Percentiles rank a stretch among this genome's conserved stretches.
Conservation (phyloP, 2,329 filamentous ascomycete genomes). For the Colletotrichum costaricense region DNA sequence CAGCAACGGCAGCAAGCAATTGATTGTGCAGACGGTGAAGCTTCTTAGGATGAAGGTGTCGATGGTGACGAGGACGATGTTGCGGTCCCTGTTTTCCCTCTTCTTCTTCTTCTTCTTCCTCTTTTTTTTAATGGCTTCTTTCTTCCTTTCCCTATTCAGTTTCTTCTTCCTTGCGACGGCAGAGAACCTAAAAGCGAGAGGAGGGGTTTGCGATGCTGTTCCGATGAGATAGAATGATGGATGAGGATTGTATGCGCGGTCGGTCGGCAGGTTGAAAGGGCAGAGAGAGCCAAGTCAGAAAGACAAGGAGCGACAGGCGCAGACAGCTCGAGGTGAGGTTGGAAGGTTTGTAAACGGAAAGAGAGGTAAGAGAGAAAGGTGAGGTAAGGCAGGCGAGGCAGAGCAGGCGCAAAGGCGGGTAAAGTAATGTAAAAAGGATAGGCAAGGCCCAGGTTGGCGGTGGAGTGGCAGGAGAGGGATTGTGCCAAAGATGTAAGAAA, state of each 20-base stretch:
- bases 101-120: neutral
- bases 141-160: neutral
- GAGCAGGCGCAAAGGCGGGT: constrained; percentile 27
- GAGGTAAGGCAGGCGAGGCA: constrained; percentile 14
- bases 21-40: neutral
- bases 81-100: neutral
- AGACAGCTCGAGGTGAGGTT: neutral
- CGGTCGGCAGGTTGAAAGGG: constrained; percentile 15
- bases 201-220: constrained; percentile 1
- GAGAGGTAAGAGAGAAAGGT: constrained; percentile 9
- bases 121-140: neutral
- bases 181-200: neutral
- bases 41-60: too few species aligned
- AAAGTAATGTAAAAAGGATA: constrained; percentile 32
- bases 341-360: neutral
- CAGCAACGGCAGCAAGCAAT: neutral
- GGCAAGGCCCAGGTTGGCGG: constrained; percentile 7
- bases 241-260: neutral
- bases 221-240: neutral
- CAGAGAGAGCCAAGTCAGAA: neutral
- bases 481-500: constrained; percentile 33
- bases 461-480: constrained; percentile 28
- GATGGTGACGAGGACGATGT: neutral
- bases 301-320: neutral
- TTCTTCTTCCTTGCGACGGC: neutral